Base-by-base conservation (phyloP, 805 yeast species). In the Nakazawaea siamensis region DNA sequence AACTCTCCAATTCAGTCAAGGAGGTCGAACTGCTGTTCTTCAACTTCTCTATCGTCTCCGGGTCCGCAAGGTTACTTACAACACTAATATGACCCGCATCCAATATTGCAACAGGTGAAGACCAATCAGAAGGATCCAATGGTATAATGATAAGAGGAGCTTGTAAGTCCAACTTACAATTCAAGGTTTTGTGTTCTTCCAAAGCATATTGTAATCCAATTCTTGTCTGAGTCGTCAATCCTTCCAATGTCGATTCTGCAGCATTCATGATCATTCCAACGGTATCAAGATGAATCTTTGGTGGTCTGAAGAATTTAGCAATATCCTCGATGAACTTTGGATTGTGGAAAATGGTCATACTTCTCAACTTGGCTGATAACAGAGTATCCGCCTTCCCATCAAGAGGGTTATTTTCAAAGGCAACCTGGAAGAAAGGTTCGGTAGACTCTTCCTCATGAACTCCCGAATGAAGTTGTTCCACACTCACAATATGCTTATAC, bases 21-120 rank as follows among this genome's bases (percentile, higher is more conserved):
- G 11, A 5, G n/a, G 7, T 10, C 7, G 68, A 60, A 5, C 66
- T 64, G 49, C 83, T 74, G 18, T 75, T 64, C 49, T 78, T 84
- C 30, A 87, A 73, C 39, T 76, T 77, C 33, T 78, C 76, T 18
- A 87, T 69, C 30, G 73, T 74, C 3, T 71, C 68, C 43, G 74
- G 75, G 31, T 81, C 83, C 3, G 78, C 92, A 27, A 90, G 66
- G 47, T 88, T 92, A 51, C 95, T 84, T 2, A 65, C 58, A 12
- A 92, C 75, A 43, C 86, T 78, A 17, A 94, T 80, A 54, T 90
- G 96, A 50, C 99, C 99, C 6, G 97, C 96, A 65, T 92, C 97
- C 35, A 92, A 66, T 14, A 92, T 74, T 3, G 88, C 84, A 44
- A 95, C 94, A 0, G 97, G 94, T 0, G 97, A 77, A 27, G 79